Evolutionary conservation across 139 green algal species (phyloP), one percentile per base, ranked within the genome.

Genomic region (Micractinium conductrix): DNA sequence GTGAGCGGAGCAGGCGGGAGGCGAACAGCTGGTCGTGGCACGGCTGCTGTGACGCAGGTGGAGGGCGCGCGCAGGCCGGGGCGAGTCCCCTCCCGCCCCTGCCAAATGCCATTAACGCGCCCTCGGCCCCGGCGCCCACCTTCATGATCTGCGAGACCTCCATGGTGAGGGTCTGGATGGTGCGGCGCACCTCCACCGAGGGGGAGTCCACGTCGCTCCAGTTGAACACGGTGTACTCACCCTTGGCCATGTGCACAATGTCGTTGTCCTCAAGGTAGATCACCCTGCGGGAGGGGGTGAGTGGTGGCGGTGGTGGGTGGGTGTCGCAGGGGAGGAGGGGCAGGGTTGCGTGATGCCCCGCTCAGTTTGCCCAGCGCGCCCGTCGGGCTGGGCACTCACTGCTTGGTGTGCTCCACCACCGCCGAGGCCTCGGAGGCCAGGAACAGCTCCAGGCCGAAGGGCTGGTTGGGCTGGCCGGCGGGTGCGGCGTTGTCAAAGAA

Each of bases 111-210:
- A n/a, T n/a, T n/a, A n/a, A n/a, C n/a, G n/a, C n/a, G n/a, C n/a
- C n/a, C n/a, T n/a, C n/a, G n/a, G n/a, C n/a, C n/a, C n/a, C n/a
- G n/a, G n/a, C 55, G 3, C 78, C 16, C 78, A 93, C 90, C 94
- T 99, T 99, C 96, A 98, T 99, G 84, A 99, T 99, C 79, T 96
- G 88, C 88, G 94, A 91, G 71, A 99, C 94, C 92, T 99, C 97
- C 91, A 99, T 94, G 65, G 98, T 90, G 81, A 99, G 91, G 24
- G 93, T 97, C 33, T 96, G 88, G 70, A 99, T 87, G 55, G 92
- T 91, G 22, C 96, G 94, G 37, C 94, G 88, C 48, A 97, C 94
- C 69, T 85, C 80, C 80, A 85, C 80, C 19, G 37, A 63, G n/a
- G 87, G 84, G 53, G 78, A 78, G 55, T 89, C 70, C 12, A 85